Evolutionary conservation across 129 eudicot species (phyloP), one percentile per base, ranked within the genome.

Genomic region (Helichrysum umbraculigerum): DNA sequence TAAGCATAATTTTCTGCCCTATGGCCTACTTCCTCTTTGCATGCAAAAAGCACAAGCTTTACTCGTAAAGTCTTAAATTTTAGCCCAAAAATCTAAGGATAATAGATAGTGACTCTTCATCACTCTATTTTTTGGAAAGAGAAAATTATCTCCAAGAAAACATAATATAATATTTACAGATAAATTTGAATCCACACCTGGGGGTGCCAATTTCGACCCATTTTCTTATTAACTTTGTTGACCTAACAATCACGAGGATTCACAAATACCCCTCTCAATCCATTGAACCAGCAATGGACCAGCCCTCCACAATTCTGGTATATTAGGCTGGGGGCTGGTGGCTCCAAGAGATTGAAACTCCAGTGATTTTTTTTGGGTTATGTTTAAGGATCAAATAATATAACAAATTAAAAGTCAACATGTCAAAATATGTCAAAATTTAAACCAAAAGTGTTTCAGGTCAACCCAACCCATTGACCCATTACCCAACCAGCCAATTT

Each of bases 1-100:
- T 47, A 76, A 52, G 66, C 66, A 76, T 22, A 52, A 4, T 66
- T 20, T 4, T 58, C 37, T 52, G 73, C 17, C 72, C 64, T 56
- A 8, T 8, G 4, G 20, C 66, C 65, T 29, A 54, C 79, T 37
- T 19, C 64, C 64, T 44, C 72, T 75, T 47, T 75, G 71, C 65
- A 75, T 33, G 72, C 44, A 65, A 65, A 42, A 64, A 8, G 44
- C 8, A 5, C 35, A 65, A 66, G 41, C 28, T 75, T 62, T 50
- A 65, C 37, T 14, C 15, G 29, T 20, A n/a, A n/a, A n/a, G n/a
- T n/a, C n/a, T n/a, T n/a, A 76, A 25, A 32, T 33, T 66, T 75
- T 17, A 47, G 12, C 47, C 14, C 47, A 41, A 14, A 41, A 41
- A 41, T 8, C 44, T 25, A 7, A 41, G 8, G 47, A 8, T 41